phyloP scores from a whole-genome alignment of 139 green algal genomes.

The Edaphochlamys debaryana region DNA sequence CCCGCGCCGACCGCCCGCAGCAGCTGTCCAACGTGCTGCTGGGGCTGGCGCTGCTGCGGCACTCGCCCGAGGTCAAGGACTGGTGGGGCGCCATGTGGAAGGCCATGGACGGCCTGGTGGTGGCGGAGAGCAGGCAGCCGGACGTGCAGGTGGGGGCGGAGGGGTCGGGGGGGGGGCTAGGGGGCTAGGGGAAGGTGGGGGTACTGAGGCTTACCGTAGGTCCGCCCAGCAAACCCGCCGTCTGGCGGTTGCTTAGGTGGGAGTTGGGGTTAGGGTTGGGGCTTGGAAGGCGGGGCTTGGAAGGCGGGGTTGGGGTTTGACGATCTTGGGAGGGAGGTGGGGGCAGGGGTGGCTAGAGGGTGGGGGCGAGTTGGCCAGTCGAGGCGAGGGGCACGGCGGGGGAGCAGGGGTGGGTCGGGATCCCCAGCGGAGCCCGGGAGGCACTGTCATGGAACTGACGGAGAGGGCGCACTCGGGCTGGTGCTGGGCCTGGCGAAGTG shows the following conservation, averaged over 20 bases:
- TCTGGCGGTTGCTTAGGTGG: background rate
- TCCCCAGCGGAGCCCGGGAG: too few species aligned
- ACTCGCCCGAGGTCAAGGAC: background rate
- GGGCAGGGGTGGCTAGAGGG: too few species aligned
- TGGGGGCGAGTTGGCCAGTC: too few species aligned
- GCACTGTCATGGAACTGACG: too few species aligned
- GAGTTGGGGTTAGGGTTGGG: too few species aligned
- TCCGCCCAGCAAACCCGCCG: too few species aligned
- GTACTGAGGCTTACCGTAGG: background rate
- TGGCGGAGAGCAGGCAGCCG: background rate
- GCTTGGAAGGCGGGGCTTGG: too few species aligned
- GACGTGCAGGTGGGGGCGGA: conserved; percentile 17
- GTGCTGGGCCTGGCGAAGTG: too few species aligned
- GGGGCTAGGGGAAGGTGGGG: background rate
- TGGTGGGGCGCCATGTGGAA: conserved; percentile 25
- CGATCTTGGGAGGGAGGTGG: background rate
- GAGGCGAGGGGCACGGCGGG: too few species aligned
- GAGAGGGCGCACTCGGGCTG: too few species aligned
- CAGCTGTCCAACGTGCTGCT: conserved; percentile 39
- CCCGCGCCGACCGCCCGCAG: conserved; percentile 27
- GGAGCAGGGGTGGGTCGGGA: too few species aligned
- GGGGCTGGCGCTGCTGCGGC: conserved; percentile 16
- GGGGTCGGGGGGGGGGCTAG: background rate
- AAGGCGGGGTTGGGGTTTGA: background rate
- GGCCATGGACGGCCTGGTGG: conserved; percentile 9